Evolutionary conservation across 2,329 filamentous ascomycete genomes (phyloP).

Genomic region (Saccharata proteae): DNA sequence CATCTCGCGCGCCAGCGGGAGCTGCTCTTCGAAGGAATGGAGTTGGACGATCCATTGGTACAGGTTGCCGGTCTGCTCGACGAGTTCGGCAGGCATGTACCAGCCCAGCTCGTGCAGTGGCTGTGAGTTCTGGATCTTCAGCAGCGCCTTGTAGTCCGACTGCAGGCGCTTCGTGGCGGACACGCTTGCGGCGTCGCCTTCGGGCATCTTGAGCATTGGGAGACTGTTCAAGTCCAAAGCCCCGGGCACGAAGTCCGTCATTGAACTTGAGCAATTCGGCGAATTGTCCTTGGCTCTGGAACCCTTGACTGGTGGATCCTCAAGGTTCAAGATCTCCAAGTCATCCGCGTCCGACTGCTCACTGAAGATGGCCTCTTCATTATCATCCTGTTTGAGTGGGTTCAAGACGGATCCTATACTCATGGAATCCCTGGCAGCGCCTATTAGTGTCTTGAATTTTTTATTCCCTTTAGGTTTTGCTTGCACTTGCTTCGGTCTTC

Average conservation of each 20-base stretch:
- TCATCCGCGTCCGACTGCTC: too few species aligned
- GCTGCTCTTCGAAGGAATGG: slow-evolving; percentile 60
- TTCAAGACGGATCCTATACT: too few species aligned
- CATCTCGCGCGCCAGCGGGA: slow-evolving; percentile 69
- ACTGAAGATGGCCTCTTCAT: too few species aligned
- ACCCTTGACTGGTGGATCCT: too few species aligned
- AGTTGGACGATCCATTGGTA: slow-evolving; percentile 91
- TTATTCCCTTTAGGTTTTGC: too few species aligned
- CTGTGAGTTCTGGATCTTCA: slow-evolving; percentile 50
- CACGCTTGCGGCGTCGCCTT: slow-evolving; percentile 47
- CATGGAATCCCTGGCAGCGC: too few species aligned
- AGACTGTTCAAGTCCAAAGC: slow-evolving; percentile 49
- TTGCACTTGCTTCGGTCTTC: too few species aligned
- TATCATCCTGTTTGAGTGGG: too few species aligned
- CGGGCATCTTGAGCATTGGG: slow-evolving; percentile 40
- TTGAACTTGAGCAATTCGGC: too few species aligned
- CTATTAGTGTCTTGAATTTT: too few species aligned
- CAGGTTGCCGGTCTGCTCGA: slow-evolving; percentile 55
- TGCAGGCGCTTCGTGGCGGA: slow-evolving; percentile 51
- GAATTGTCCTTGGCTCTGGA: too few species aligned
- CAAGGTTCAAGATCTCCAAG: too few species aligned
- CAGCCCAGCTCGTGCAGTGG: slow-evolving; percentile 62
- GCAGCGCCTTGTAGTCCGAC: slow-evolving; percentile 50
- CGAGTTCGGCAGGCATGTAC: slow-evolving; percentile 58
- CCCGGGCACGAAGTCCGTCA: slow-evolving; percentile 56